Conservation (phyloP, 345 rosid genomes). For the Cardamine occulta region DNA sequence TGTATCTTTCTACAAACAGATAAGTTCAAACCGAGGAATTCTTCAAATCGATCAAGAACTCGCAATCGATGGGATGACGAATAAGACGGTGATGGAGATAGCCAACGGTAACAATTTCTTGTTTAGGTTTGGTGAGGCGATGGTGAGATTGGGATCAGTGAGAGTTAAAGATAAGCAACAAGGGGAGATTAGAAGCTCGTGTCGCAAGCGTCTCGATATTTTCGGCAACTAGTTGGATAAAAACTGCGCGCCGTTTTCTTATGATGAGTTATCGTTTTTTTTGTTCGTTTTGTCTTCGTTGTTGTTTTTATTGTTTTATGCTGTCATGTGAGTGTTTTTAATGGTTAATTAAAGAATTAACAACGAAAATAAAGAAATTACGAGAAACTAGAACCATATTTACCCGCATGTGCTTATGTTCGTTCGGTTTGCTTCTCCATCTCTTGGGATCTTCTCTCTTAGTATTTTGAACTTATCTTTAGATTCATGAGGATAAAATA, state of each 20-base stretch:
- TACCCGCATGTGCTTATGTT: background rate
- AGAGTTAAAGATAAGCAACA: conserved; percentile 20
- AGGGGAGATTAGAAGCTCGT: conserved; percentile 60
- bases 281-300: background rate
- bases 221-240: background rate
- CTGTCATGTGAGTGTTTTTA: background rate
- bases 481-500: no score
- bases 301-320: background rate
- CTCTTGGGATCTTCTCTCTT: background rate
- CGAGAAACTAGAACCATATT: background rate
- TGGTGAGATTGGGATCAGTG: conserved; percentile 60
- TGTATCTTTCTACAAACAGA: conserved; percentile 58
- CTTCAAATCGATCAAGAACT: conserved; percentile 59
- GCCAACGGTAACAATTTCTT: conserved; percentile 46
- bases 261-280: background rate
- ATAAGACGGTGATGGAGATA: conserved; percentile 36
- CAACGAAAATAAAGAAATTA: background rate
- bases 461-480: no score
- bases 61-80: conserved; percentile 46
- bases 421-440: background rate
- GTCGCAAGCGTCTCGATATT: conserved; percentile 38
- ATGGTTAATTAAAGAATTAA: background rate
- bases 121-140: conserved; percentile 52
- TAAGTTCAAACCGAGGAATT: conserved; percentile 43
- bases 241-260: background rate